Evolutionary conservation across 75 land plant species (phyloP).

Genomic region (Ceratopteris richardii): DNA sequence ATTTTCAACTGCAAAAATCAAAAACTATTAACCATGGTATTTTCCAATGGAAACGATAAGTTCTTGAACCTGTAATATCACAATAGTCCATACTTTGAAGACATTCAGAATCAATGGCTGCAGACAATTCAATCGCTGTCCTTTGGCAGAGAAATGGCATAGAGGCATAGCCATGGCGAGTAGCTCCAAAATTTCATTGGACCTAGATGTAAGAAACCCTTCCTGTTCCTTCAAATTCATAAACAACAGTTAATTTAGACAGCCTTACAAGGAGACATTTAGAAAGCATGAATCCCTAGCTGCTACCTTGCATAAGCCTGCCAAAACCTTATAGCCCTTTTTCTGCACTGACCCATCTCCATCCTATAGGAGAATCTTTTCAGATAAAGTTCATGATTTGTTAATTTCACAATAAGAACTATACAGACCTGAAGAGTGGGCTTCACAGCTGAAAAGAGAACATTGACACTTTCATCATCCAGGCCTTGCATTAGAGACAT

Average conservation of each 20-base stretch:
- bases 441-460: constrained; percentile 49
- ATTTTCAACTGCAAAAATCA: constrained; percentile 18
- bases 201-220: constrained; percentile 39
- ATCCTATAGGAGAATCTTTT: constrained; percentile 63
- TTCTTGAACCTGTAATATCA: no score
- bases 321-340: constrained; percentile 84
- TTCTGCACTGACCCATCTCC: constrained; percentile 75
- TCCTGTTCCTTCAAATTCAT: constrained; percentile 41
- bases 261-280: neutral
- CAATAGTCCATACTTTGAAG: constrained; percentile 37
- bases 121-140: constrained; percentile 79
- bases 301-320: constrained; percentile 66
- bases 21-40: neutral
- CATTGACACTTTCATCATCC: constrained; percentile 40
- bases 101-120: constrained; percentile 53
- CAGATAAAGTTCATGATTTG: neutral
- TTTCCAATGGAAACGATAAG: no score
- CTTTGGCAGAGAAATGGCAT: constrained; percentile 76
- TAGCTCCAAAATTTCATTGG: constrained; percentile 47
- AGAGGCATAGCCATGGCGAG: constrained; percentile 45
- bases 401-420: no score
- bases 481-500: constrained; percentile 66
- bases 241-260: neutral
- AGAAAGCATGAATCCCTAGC: neutral
- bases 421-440: constrained; percentile 54